Evolutionary conservation across 768 basidiomycete genomes (phyloP), one percentile per base, ranked within the genome.

Genomic region (Mycena galericulata): DNA sequence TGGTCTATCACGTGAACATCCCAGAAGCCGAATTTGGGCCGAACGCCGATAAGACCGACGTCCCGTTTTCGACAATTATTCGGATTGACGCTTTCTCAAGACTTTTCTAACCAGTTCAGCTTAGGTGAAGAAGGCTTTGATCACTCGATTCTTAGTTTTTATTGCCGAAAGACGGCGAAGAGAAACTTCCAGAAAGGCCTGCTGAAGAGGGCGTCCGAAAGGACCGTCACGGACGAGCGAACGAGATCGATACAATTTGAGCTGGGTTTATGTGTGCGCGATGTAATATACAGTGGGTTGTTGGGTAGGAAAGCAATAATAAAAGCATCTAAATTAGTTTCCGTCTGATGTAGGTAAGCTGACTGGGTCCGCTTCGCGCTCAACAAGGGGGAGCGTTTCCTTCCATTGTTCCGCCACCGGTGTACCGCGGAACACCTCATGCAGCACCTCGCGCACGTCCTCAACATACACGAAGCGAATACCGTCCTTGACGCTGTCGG

Each of bases 391-490:
- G 45, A 91, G 75, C 24, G 88, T 91, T 65, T 90, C 90, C 79
- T 87, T 89, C 90, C 92, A 93, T 74, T 87, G 84, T 77, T 90
- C 87, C 27, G 82, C 80, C 24, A 90, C 76, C 18, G 83, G 76
- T 74, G 89, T 78, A 17, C 87, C 91, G 30, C 83, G 86, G 82
- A 98, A 98, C 45, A 94, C 94, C 79, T 96, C 95, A 63, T 90
- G 84, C 74, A 98, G 79, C 5, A 98, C 96, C 80, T 99, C 94
- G 73, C 86, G 87, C 62, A 98, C 95, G 74, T 94, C 92, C 75
- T 98, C 95, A 50, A 98, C 97, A 77, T 97, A 99, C 68, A 98
- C 94, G 71, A 99, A 96, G 53, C 90, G 88, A 67, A 99, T 96
- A 24, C 97, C 97, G 8, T 90, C 91, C 87, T 98, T 98, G 71